Conservation (phyloP, 441 rosid genomes). For the Erodium chrysanthum region DNA sequence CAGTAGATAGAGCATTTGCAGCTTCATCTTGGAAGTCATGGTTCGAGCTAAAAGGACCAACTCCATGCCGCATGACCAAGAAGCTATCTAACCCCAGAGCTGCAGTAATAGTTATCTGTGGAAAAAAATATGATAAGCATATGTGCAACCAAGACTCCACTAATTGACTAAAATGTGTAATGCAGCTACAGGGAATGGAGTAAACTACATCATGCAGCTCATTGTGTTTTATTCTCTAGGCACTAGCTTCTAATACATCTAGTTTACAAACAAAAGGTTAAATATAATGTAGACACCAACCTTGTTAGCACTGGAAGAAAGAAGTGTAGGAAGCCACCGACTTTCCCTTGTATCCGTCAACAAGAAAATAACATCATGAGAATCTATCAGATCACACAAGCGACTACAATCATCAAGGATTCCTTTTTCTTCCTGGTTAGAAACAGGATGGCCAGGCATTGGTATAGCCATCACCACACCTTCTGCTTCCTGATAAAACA, state of each 20-base stretch:
- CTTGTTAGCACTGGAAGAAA: conserved; percentile 77
- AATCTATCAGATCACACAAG: conserved; percentile 53
- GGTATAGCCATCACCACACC: conserved; percentile 82
- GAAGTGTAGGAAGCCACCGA: conserved; percentile 85
- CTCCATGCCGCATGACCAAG: conserved; percentile 94
- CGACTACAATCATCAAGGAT: conserved; percentile 62
- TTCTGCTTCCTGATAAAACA: conserved; percentile 50
- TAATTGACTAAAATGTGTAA: conserved; percentile 5
- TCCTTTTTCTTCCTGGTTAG: conserved; percentile 59
- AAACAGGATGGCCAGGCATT: conserved; percentile 92
- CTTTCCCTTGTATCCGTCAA: conserved; percentile 98
- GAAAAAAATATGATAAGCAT: conserved; percentile 14
- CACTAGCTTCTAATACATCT: too few relatives aligned
- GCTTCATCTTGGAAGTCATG: conserved; percentile 7
- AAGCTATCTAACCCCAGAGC: conserved; percentile 93
- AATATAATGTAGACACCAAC: conserved; percentile 26
- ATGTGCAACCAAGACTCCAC: neutral
- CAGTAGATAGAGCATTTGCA: conserved; percentile 22
- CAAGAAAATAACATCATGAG: conserved; percentile 82
- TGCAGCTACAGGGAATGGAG: too few relatives aligned
- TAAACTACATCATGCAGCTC: too few relatives aligned
- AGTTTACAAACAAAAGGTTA: neutral
- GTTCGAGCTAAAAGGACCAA: conserved; percentile 46
- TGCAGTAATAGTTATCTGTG: conserved; percentile 71
- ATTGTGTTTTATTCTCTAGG: too few relatives aligned